phyloP scores from a whole-genome alignment of 495 filamentous ascomycete genomes.

The Tuber umbilicatum region DNA sequence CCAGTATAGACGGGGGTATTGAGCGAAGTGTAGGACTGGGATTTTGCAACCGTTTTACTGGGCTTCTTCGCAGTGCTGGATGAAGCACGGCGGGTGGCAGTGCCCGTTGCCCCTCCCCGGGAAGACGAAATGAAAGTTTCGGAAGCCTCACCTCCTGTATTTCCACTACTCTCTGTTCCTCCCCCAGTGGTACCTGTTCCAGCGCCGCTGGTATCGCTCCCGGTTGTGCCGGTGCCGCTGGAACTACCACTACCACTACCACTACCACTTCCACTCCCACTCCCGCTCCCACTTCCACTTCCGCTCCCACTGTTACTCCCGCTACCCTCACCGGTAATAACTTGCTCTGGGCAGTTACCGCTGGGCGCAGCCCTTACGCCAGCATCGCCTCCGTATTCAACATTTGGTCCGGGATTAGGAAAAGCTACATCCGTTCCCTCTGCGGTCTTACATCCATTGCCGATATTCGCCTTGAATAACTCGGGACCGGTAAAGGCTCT shows the following conservation, averaged over 20 bases:
- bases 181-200: conserved; percentile 13
- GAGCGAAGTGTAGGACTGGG: not conserved
- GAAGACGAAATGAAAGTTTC: conserved; percentile 19
- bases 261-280: conserved; percentile 2
- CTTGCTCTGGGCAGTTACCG: conserved; percentile 25
- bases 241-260: conserved; percentile 3
- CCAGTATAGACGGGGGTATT: not conserved
- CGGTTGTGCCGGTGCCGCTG: conserved; percentile 14
- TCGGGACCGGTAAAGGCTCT: conserved; percentile 48
- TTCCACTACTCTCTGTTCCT: not conserved
- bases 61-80: not conserved
- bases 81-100: conserved; percentile 6
- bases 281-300: not conserved
- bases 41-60: conserved; percentile 2
- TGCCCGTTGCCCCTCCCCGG: conserved; percentile 8
- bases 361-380: conserved; percentile 23
- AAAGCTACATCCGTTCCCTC: conserved; percentile 51
- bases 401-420: conserved; percentile 55
- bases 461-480: conserved; percentile 61
- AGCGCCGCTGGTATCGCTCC: conserved; percentile 6
- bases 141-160: conserved; percentile 26
- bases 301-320: conserved; percentile 6
- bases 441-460: conserved; percentile 51
- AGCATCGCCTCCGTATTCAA: conserved; percentile 42
- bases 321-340: conserved; percentile 4